These are phyloP conservation scores for Macadamia integrifolia DNA, from an alignment of 164 flowering plant species.

Conservation along the genomic window DNA sequence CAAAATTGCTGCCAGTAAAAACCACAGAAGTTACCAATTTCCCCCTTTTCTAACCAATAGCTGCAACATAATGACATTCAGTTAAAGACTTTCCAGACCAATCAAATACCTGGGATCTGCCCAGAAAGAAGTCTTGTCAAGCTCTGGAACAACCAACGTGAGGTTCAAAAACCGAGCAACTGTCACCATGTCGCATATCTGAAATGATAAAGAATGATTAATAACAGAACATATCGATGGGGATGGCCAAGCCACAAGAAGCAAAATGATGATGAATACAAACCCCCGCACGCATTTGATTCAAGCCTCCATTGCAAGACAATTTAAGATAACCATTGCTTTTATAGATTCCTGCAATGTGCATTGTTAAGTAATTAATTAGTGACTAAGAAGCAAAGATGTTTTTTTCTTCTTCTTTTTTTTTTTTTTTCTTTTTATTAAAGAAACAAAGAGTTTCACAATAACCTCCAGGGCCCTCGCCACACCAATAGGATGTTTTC, in stretches of 20 bases:
- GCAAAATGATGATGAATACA: background rate
- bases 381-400: background rate
- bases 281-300: conserved; percentile 23
- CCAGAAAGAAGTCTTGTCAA: conserved; percentile 33
- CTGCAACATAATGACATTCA: background rate
- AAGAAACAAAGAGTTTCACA: too few relatives aligned
- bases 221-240: background rate
- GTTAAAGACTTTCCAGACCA: background rate
- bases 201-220: background rate
- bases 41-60: background rate
- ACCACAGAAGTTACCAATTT: background rate
- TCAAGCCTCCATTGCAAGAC: conserved; percentile 23
- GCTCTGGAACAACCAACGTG: conserved; percentile 28
- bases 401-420: too few relatives aligned
- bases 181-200: conserved; percentile 32
- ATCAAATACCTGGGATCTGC: conserved; percentile 22
- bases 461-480: too few relatives aligned
- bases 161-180: conserved; percentile 24
- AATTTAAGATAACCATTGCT: conserved; percentile 15
- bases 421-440: too few relatives aligned
- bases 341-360: conserved; percentile 10
- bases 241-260: background rate
- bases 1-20: conserved; percentile 67
- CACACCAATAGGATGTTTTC: too few relatives aligned
- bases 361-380: background rate